These are phyloP conservation scores for Saccharomycopsis sp. DNA, from an alignment of 805 yeast genomes.

Conservation along the genomic window DNA sequence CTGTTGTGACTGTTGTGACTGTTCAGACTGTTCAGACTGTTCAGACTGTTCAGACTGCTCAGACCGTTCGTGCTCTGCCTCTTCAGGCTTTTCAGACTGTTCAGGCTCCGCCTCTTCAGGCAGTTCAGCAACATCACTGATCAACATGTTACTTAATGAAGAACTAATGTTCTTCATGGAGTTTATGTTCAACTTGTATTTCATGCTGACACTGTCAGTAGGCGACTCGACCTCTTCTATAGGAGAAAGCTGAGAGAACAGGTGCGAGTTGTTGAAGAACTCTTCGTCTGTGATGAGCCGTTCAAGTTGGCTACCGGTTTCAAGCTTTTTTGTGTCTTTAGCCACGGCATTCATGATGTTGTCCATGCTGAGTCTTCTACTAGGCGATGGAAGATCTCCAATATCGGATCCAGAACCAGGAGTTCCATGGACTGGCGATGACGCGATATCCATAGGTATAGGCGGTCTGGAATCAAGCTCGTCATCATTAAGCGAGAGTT, in stretches of 20 bases:
- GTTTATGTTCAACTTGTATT: not conserved
- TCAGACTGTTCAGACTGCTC: too few species aligned
- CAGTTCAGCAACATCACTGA: too few species aligned
- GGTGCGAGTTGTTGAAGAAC: not conserved
- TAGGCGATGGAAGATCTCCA: not conserved
- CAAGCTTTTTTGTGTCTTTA: not conserved
- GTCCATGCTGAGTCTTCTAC: not conserved
- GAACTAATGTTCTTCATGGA: not conserved
- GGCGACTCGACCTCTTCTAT: conserved; percentile 20
- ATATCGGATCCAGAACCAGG: not conserved
- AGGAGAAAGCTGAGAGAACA: conserved; percentile 12
- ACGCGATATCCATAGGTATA: not conserved
- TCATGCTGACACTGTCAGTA: not conserved
- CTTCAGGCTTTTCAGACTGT: too few species aligned
- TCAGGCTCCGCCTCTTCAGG: too few species aligned
- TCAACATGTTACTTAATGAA: not conserved
- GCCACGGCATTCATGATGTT: not conserved
- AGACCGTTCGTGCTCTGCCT: too few species aligned
- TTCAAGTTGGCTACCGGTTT: not conserved
- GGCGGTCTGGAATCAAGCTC: not conserved
- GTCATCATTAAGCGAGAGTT: not conserved
- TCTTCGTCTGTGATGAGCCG: not conserved
- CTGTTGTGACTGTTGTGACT: too few species aligned
- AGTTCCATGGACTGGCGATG: not conserved
- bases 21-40: too few species aligned